phyloP scores from a whole-genome alignment of 139 green algal genomes.

The Coccomyxa sp. region DNA sequence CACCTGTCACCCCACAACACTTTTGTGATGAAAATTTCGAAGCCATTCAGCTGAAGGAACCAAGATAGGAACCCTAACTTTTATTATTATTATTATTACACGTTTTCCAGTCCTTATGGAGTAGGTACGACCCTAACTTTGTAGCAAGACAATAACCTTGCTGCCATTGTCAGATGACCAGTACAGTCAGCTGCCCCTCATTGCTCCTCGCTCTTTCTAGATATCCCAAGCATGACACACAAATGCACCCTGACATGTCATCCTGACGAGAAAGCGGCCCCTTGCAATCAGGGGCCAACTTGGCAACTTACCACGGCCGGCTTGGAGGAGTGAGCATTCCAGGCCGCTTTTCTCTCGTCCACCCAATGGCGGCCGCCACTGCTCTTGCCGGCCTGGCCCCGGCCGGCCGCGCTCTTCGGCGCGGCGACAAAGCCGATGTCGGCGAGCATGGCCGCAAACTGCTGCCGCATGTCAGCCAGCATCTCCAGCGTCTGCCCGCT shows the following conservation, averaged over 20 bases:
- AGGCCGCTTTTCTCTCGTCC: slow-evolving; percentile 41
- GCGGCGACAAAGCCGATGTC: slow-evolving; percentile 32
- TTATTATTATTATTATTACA: too few relatives aligned
- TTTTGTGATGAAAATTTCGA: not conserved
- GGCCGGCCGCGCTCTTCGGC: too few relatives aligned
- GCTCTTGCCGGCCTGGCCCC: not conserved
- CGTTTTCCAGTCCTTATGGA: too few relatives aligned
- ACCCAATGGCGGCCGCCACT: slow-evolving; percentile 21
- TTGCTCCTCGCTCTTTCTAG: too few relatives aligned
- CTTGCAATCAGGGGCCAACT: too few relatives aligned
- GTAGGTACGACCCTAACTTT: not conserved
- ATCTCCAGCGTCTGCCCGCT: slow-evolving; percentile 61
- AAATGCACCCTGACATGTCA: too few relatives aligned
- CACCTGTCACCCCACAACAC: slow-evolving; percentile 31
- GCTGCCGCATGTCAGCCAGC: slow-evolving; percentile 72
- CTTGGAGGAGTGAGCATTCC: slow-evolving; percentile 38
- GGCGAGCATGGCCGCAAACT: slow-evolving; percentile 81
- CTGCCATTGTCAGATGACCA: too few relatives aligned
- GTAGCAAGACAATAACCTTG: not conserved
- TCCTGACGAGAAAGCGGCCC: too few relatives aligned
- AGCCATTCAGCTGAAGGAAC: not conserved
- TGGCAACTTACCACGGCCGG: slow-evolving; percentile 24
- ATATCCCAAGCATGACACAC: too few relatives aligned
- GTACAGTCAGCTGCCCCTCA: too few relatives aligned
- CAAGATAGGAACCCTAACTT: not conserved